Evolutionary conservation across 192 early-diverging fungal species (phyloP).

Genomic region (Rhizophagus sp.): DNA sequence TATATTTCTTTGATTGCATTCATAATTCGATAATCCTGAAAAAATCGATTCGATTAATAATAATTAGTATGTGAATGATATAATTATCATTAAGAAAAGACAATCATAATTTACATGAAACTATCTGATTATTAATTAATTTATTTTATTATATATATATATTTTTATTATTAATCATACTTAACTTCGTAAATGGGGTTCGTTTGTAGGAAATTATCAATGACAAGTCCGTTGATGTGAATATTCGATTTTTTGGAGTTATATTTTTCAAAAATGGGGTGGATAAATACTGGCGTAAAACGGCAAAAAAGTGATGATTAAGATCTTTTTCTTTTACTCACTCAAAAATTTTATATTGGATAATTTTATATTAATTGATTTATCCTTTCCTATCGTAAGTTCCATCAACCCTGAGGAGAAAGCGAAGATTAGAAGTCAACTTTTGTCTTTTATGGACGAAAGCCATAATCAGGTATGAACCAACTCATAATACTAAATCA

Average conservation of each 20-base stretch:
- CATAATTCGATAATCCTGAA: background rate
- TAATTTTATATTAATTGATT: background rate
- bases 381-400: slow-evolving; percentile 35
- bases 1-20: background rate
- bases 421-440: slow-evolving; percentile 60
- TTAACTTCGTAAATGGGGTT: no score
- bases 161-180: no score
- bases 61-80: no score
- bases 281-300: slow-evolving; percentile 86
- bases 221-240: slow-evolving; percentile 61
- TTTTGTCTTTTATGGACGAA: slow-evolving; percentile 71
- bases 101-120: no score
- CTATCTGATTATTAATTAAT: no score
- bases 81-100: no score
- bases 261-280: slow-evolving; percentile 90
- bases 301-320: slow-evolving; percentile 58
- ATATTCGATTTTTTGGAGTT: slow-evolving; percentile 72
- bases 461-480: slow-evolving; percentile 57
- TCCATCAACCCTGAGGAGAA: slow-evolving; percentile 73
- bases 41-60: background rate
- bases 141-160: no score
- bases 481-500: background rate
- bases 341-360: background rate
- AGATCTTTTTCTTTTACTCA: background rate
- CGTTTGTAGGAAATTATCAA: slow-evolving; percentile 68